Evolutionary conservation across 371 early-diverging fungal genomes (phyloP), one percentile per base, ranked within the genome.

Genomic region (Mortierella sp.): DNA sequence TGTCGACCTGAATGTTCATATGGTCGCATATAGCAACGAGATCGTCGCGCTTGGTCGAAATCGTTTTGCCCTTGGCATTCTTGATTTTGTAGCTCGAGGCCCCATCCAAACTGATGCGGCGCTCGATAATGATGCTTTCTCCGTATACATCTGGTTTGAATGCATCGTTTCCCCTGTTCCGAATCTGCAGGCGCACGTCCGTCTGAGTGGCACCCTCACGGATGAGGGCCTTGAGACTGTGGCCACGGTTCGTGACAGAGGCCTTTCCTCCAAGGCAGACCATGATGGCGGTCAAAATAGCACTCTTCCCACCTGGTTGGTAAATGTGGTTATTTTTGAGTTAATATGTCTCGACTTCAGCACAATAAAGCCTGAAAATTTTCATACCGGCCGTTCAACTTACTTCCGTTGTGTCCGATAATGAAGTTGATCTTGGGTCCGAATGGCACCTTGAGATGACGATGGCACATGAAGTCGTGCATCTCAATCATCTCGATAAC

Each of bases 401-500:
- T 90, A 94, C 95, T 95, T 77, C 99, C 98, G 83, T 98, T 99
- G 80, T 97, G 96, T 8, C 99, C 99, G 71, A 96, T 95, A 53
- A 99, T 93, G 87, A 99, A 99, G 88, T 99, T 99, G 79, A 99
- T 95, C 74, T 96, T 94, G 3, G 97, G 95, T 28, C 95, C 94
- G 81, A 99, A 91, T 69, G 92, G 88, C 13, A 98, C 93, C 31
- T 91, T 90, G 21, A 97, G 91, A 69, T 91, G 91, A 51, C 92
- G 91, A 87, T 99, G 99, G 84, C 98, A 98, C 98, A 98, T 97
- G 87, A 98, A 98, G 82, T 98, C 96, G 44, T 90, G 89, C 44
- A 98, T 88, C 85, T 96, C 95, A 24, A 98, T 91, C 46, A 89
- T 79, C 67, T 97, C 95, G 69, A 98, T 93, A 8, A 95, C 94